Conservation (phyloP, 2,329 filamentous ascomycete genomes). For the Penicillium carneum region DNA sequence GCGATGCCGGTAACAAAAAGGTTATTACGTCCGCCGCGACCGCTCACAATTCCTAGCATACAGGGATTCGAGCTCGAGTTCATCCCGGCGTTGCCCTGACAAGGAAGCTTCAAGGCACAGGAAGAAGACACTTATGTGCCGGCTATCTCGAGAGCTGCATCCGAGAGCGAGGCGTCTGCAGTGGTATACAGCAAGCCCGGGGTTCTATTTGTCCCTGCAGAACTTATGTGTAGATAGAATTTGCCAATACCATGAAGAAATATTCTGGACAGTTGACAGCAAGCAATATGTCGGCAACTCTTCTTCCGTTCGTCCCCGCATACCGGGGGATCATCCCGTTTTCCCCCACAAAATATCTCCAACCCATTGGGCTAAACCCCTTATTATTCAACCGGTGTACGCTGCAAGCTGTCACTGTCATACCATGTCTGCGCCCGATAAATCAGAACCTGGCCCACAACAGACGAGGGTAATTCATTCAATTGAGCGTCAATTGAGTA, state of each 20-base stretch:
- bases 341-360: neutral
- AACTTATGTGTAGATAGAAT: too few relatives aligned
- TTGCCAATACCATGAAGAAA: neutral
- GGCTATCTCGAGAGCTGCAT: slow-evolving; percentile 64
- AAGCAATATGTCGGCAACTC: neutral
- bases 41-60: too few relatives aligned
- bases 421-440: neutral
- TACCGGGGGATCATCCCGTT: neutral
- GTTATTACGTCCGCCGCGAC: neutral
- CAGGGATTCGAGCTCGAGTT: neutral
- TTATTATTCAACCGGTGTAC: neutral
- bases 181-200: too few relatives aligned
- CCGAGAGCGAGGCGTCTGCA: slow-evolving; percentile 54
- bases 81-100: too few relatives aligned
- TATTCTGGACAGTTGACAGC: neutral
- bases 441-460: neutral
- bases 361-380: neutral
- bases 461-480: slow-evolving; percentile 4
- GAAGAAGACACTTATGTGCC: slow-evolving; percentile 62
- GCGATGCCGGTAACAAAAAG: too few relatives aligned
- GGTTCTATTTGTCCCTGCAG: too few relatives aligned
- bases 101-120: slow-evolving; percentile 49
- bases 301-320: neutral
- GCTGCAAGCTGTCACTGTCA: neutral
- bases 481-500: neutral